A percentile compares a stretch with the other conserved stretches of the same genome.
phyloP scores from a whole-genome alignment of 1,284 basidiomycete genomes.

The Austroboletus niveus region DNA sequence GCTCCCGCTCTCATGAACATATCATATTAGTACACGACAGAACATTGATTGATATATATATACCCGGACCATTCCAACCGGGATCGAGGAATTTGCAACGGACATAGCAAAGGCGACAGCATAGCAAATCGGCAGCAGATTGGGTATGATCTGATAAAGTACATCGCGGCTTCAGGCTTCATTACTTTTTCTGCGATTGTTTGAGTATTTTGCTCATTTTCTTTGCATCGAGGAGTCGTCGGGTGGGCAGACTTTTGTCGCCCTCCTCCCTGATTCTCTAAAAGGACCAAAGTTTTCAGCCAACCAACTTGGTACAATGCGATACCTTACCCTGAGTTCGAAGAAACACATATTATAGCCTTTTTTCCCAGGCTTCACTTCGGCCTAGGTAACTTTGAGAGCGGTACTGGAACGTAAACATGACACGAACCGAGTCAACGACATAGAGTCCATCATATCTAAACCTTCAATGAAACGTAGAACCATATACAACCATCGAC shows the following conservation, averaged over 20 bases:
- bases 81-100: background rate
- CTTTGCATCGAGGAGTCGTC: conserved; percentile 15
- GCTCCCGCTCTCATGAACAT: conserved; percentile 10
- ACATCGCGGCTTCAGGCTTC: too few relatives aligned
- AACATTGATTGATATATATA: conserved; percentile 14
- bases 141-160: background rate
- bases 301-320: background rate
- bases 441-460: conserved; percentile 48
- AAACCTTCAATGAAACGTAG: conserved; percentile 29
- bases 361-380: conserved; percentile 14
- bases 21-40: conserved; percentile 10
- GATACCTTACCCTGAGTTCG: conserved; percentile 21
- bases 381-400: conserved; percentile 19
- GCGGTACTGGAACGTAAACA: background rate
- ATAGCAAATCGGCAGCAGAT: conserved; percentile 9
- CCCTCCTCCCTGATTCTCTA: conserved; percentile 27
- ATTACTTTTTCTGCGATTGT: background rate
- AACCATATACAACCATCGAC: background rate
- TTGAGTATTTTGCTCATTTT: conserved; percentile 18
- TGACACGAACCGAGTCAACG: conserved; percentile 29
- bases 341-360: conserved; percentile 32
- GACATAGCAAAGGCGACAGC: background rate
- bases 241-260: conserved; percentile 18
- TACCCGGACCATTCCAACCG: conserved; percentile 8
- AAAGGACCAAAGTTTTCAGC: conserved; percentile 1